A percentile compares a stretch with the other conserved stretches of the same genome.
Conservation (phyloP, 148 eudicot genomes). For the Polygonum aviculare region DNA sequence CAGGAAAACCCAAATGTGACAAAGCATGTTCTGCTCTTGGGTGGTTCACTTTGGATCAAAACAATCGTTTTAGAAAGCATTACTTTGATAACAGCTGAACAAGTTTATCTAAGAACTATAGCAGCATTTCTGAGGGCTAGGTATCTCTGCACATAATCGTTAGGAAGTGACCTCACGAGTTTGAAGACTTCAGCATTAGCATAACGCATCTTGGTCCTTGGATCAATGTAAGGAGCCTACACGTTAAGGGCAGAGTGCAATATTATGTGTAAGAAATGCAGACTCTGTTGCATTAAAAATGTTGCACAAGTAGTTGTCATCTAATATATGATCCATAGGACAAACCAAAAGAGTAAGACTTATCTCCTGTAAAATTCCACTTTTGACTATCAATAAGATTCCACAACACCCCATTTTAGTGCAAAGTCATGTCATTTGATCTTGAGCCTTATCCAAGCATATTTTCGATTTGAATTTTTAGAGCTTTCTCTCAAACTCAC, state of each 20-base stretch:
- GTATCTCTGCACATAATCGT: constrained; percentile 85
- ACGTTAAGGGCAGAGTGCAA: constrained; percentile 1
- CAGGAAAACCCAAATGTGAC: too few relatives aligned
- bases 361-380: not conserved
- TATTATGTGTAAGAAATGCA: not conserved
- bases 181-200: constrained; percentile 86
- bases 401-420: not conserved
- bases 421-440: not conserved
- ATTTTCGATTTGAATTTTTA: not conserved
- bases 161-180: constrained; percentile 71
- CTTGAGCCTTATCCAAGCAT: not conserved
- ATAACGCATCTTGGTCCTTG: constrained; percentile 86
- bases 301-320: not conserved
- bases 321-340: not conserved
- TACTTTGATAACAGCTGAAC: not conserved
- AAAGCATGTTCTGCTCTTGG: too few relatives aligned
- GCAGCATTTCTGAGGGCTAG: constrained; percentile 92
- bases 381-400: not conserved
- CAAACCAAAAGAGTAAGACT: not conserved
- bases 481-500: not conserved
- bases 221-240: constrained; percentile 94
- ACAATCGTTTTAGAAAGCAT: not conserved
- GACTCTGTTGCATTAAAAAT: not conserved
- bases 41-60: not conserved
- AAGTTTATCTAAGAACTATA: constrained; percentile 50